Conservation (phyloP, 2,329 filamentous ascomycete genomes). For the Penicillium italicum region DNA sequence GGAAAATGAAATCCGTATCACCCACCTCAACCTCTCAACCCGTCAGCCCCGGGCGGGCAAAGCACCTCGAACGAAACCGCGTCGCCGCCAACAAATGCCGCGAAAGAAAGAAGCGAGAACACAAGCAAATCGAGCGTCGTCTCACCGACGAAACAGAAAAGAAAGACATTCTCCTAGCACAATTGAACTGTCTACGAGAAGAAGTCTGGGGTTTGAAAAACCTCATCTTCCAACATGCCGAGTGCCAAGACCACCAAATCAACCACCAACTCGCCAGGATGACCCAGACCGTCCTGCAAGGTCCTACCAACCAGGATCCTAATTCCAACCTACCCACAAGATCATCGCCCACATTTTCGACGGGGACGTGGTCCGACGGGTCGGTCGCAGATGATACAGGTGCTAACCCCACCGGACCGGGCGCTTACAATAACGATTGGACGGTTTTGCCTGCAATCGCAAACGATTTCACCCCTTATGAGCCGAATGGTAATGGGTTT, state of each 20-base stretch:
- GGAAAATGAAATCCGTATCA: slow-evolving; percentile 1
- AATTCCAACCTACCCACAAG: neutral
- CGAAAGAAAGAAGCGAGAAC: slow-evolving; percentile 20
- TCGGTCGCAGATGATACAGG: slow-evolving; percentile 6
- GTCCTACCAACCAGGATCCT: neutral
- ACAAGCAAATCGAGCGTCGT: slow-evolving; percentile 16
- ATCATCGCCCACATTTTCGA: slow-evolving; percentile 11
- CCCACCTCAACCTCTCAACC: neutral
- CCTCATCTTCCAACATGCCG: slow-evolving; percentile 19
- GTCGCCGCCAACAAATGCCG: slow-evolving; percentile 25
- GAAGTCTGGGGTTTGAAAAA: slow-evolving; percentile 23
- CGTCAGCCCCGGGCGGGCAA: slow-evolving; percentile 8
- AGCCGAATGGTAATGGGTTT: neutral
- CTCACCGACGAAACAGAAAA: slow-evolving; percentile 18
- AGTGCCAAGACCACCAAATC: slow-evolving; percentile 20
- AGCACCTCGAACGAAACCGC: slow-evolving; percentile 24
- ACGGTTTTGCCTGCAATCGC: neutral
- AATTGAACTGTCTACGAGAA: slow-evolving; percentile 16
- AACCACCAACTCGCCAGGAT: slow-evolving; percentile 18
- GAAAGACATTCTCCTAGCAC: slow-evolving; percentile 16
- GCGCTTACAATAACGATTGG: neutral
- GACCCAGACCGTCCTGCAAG: slow-evolving; percentile 10
- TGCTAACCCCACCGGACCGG: neutral
- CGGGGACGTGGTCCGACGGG: slow-evolving; percentile 13
- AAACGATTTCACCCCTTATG: neutral